These are phyloP conservation scores for Penicillium roqueforti DNA, from an alignment of 495 filamentous ascomycete species.

Conservation along the genomic window DNA sequence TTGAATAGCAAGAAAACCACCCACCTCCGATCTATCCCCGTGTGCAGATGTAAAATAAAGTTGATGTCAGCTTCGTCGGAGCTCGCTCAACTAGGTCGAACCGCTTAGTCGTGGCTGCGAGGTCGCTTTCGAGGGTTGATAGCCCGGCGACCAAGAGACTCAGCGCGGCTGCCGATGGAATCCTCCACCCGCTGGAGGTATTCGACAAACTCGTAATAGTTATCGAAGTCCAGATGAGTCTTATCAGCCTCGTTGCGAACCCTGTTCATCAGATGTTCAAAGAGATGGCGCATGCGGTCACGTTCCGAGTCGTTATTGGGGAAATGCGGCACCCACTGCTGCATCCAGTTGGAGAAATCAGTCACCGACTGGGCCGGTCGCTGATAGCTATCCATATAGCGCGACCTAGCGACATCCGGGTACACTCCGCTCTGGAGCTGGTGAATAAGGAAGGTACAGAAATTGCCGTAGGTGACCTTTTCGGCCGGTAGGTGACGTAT, in stretches of 20 bases:
- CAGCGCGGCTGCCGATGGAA: not conserved
- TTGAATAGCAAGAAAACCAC: not conserved
- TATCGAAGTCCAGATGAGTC: slow-evolving; percentile 5
- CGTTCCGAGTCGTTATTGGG: not conserved
- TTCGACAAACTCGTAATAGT: slow-evolving; percentile 12
- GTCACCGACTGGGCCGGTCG: slow-evolving; percentile 5
- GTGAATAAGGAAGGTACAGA: slow-evolving; percentile 7
- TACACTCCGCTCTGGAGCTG: slow-evolving; percentile 1
- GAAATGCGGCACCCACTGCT: slow-evolving; percentile 12
- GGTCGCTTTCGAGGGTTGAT: slow-evolving; percentile 5
- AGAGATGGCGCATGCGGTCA: slow-evolving; percentile 16
- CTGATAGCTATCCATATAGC: slow-evolving; percentile 8
- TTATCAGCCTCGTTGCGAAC: slow-evolving; percentile 1
- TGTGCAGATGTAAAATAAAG: not conserved
- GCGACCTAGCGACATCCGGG: not conserved
- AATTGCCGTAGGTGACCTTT: not conserved
- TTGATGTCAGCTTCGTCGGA: not conserved
- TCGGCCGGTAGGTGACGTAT: not conserved
- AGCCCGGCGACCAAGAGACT: not conserved
- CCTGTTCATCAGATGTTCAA: slow-evolving; percentile 5
- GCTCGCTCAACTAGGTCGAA: not conserved
- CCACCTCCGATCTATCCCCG: not conserved
- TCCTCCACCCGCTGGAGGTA: slow-evolving; percentile 15
- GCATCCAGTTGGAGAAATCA: slow-evolving; percentile 14
- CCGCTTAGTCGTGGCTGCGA: slow-evolving; percentile 1